Conservation (phyloP, 768 basidiomycete species). For the Russula emetica region DNA sequence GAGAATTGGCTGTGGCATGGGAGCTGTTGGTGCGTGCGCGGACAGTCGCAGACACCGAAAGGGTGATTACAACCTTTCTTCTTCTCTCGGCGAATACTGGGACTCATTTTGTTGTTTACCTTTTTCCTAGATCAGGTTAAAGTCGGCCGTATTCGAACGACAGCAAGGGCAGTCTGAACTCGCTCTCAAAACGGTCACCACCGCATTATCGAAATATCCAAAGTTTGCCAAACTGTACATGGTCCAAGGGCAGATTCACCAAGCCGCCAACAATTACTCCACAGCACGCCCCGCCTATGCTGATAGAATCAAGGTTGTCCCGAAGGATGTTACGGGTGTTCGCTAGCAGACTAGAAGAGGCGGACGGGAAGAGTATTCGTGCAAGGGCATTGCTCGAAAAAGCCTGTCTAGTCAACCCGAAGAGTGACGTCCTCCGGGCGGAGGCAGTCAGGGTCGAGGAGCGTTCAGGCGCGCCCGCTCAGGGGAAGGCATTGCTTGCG, state of each 20-base stretch:
- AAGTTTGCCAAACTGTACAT: slow-evolving; percentile 96
- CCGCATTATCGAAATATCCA: no score
- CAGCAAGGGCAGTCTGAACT: no score
- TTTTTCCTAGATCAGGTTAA: no score
- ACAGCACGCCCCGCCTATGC: slow-evolving; percentile 78
- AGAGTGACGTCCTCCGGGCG: slow-evolving; percentile 81
- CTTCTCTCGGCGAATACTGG: not conserved
- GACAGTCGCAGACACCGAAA: slow-evolving; percentile 72
- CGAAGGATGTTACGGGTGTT: slow-evolving; percentile 91
- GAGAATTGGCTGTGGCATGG: slow-evolving; percentile 70
- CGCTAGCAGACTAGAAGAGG: slow-evolving; percentile 83
- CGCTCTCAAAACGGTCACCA: no score
- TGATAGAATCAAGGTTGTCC: slow-evolving; percentile 78
- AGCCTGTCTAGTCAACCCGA: slow-evolving; percentile 75
- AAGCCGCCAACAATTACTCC: slow-evolving; percentile 52
- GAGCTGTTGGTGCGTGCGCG: slow-evolving; percentile 75
- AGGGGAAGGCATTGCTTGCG: slow-evolving; percentile 85
- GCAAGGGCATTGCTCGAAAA: slow-evolving; percentile 88
- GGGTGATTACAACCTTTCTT: slow-evolving; percentile 47
- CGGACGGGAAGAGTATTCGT: slow-evolving; percentile 79
- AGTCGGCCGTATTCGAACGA: no score
- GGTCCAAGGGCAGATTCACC: slow-evolving; percentile 86
- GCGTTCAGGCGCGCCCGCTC: slow-evolving; percentile 69
- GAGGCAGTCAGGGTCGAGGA: slow-evolving; percentile 92
- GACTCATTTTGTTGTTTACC: slow-evolving; percentile 36